phyloP scores from a whole-genome alignment of 208 protist species.

The Blastocrithidia nonstop region DNA sequence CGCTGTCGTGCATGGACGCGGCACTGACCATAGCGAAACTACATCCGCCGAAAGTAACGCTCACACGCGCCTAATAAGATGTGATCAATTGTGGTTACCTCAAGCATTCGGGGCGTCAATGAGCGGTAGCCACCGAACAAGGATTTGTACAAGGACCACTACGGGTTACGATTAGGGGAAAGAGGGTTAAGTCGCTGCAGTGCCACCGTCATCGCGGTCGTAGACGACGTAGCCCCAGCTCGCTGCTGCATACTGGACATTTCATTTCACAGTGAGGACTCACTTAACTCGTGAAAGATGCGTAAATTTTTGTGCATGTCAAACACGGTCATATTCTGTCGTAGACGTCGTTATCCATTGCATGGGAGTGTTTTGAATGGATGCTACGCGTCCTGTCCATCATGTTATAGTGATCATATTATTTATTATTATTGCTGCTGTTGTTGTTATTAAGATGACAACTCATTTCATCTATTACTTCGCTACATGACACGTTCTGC shows the following conservation, averaged over 20 bases:
- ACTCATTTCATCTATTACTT: too few species aligned
- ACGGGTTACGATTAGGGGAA: conserved; percentile 66
- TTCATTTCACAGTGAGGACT: conserved; percentile 10
- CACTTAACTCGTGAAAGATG: conserved; percentile 47
- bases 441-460: too few species aligned
- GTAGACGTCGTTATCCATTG: too few species aligned
- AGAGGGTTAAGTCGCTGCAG: conserved; percentile 71
- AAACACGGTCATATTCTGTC: too few species aligned
- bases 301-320: conserved; percentile 23
- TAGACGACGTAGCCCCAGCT: conserved; percentile 43
- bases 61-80: conserved; percentile 61
- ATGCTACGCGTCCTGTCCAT: too few species aligned
- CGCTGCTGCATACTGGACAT: conserved; percentile 8
- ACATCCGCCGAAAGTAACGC: conserved; percentile 58
- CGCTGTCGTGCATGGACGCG: conserved; percentile 32
- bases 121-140: conserved; percentile 65
- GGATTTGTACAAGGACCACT: conserved; percentile 71
- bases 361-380: too few species aligned
- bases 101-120: conserved; percentile 65
- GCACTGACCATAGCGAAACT: conserved; percentile 60
- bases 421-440: too few species aligned
- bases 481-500: too few species aligned
- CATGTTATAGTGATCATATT: too few species aligned
- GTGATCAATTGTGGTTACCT: conserved; percentile 68
- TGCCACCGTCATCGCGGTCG: conserved; percentile 40